phyloP scores from a whole-genome alignment of 345 rosid genomes.

The Camelina neglecta region DNA sequence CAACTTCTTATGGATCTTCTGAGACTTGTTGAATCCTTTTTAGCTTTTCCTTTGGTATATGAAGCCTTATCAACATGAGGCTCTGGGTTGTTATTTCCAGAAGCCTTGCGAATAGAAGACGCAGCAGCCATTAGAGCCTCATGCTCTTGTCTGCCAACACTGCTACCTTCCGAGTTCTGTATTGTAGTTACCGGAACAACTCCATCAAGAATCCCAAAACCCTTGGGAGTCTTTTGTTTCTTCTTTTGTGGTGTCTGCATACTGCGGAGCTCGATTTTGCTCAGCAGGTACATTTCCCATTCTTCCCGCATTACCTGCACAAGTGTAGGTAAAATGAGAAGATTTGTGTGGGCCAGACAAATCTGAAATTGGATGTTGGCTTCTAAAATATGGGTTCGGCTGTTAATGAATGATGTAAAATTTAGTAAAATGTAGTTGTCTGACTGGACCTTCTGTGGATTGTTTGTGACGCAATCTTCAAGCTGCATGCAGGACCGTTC shows the following conservation, averaged over 20 bases:
- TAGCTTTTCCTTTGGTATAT: slow-evolving; percentile 53
- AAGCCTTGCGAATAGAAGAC: slow-evolving; percentile 59
- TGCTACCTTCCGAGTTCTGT: slow-evolving; percentile 70
- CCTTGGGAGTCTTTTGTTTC: slow-evolving; percentile 77
- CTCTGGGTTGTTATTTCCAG: slow-evolving; percentile 51
- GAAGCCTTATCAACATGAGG: slow-evolving; percentile 46
- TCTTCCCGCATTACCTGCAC: slow-evolving; percentile 87
- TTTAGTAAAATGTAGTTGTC: slow-evolving; percentile 11
- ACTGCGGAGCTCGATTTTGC: slow-evolving; percentile 77
- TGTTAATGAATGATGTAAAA: slow-evolving; percentile 17
- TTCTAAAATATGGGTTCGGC: not conserved
- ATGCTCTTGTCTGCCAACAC: slow-evolving; percentile 74
- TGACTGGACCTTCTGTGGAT: slow-evolving; percentile 67
- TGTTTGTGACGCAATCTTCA: slow-evolving; percentile 77
- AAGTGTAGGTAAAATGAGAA: slow-evolving; percentile 18
- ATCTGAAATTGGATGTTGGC: not conserved
- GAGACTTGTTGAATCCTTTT: slow-evolving; percentile 48
- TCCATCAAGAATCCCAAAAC: slow-evolving; percentile 97
- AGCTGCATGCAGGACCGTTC: slow-evolving; percentile 97
- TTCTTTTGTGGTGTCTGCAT: slow-evolving; percentile 75
- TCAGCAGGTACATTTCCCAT: slow-evolving; percentile 90
- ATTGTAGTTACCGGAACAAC: slow-evolving; percentile 65
- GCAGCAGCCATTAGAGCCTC: slow-evolving; percentile 83
- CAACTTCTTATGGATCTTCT: slow-evolving; percentile 43
- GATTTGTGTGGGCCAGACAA: not conserved